Conservation (phyloP, 2,329 filamentous ascomycete genomes). For the Hypoxylon sp. region DNA sequence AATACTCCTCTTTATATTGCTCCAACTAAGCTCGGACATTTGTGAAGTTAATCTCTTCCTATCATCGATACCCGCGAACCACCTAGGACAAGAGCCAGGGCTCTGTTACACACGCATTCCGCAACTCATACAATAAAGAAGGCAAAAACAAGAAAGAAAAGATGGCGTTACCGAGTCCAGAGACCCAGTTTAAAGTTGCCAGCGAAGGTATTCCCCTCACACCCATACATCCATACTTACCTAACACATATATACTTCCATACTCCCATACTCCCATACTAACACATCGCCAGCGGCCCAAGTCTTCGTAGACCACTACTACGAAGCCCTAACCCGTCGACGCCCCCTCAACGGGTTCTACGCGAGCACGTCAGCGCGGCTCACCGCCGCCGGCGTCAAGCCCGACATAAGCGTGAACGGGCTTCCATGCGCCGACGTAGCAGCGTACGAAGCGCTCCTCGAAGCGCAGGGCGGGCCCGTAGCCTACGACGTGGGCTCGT, state of each 20-base stretch:
- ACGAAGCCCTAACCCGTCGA: conserved; percentile 77
- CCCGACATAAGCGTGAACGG: conserved; percentile 87
- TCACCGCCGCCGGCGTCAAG: conserved; percentile 64
- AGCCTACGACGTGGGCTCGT: conserved; percentile 80
- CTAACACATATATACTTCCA: background rate
- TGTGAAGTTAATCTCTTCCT: background rate
- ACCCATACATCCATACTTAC: background rate
- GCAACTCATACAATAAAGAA: background rate
- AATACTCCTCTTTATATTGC: background rate
- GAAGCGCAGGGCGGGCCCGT: conserved; percentile 67
- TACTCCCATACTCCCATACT: background rate
- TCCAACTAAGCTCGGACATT: background rate
- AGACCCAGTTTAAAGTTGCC: conserved; percentile 55
- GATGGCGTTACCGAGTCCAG: conserved; percentile 36
- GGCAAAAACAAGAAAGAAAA: background rate
- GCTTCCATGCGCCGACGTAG: conserved; percentile 72
- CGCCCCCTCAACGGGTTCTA: conserved; percentile 78
- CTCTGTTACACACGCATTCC: background rate
- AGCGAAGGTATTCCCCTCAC: conserved; percentile 53
- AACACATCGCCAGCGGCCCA: conserved; percentile 71
- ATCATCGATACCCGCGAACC: background rate
- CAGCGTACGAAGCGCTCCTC: conserved; percentile 78
- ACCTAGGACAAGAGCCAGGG: background rate
- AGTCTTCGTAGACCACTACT: conserved; percentile 81
- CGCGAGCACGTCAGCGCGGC: conserved; percentile 69